Conservation (phyloP, 352 stramenopile genomes). For the Pythium guiyangense region DNA sequence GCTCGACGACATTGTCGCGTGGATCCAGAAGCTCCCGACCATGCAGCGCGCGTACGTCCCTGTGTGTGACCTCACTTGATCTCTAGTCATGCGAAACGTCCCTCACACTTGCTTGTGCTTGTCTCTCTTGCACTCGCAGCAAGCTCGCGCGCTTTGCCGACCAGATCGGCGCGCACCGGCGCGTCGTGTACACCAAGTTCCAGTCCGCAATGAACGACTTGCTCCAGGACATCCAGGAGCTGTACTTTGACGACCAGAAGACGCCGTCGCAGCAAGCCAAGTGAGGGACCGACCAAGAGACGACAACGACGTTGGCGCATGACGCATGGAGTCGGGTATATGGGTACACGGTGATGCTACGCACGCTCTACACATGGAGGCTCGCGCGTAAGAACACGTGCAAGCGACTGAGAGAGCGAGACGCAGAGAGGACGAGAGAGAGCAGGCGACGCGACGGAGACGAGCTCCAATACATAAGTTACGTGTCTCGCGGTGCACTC, state of each 20-base stretch:
- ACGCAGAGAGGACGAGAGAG: background rate
- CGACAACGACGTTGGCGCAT: no score
- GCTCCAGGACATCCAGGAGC: conserved; percentile 63
- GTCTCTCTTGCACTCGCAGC: conserved; percentile 20
- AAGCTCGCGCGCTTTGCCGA: conserved; percentile 80
- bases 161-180: conserved; percentile 54
- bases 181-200: conserved; percentile 63
- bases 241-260: conserved; percentile 49
- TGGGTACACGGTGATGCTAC: background rate
- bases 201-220: conserved; percentile 72
- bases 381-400: no score
- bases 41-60: conserved; percentile 76
- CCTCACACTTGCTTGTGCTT: background rate
- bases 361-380: no score
- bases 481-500: background rate
- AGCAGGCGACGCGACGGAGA: background rate
- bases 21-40: conserved; percentile 70
- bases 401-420: background rate
- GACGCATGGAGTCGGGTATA: background rate
- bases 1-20: conserved; percentile 65
- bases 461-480: conserved; percentile 14
- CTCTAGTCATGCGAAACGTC: background rate
- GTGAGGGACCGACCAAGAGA: conserved; percentile 6
- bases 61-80: background rate
- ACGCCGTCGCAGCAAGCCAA: conserved; percentile 22